Evolutionary conservation across 768 basidiomycete species (phyloP), one percentile per base, ranked within the genome.

Genomic region (Coprinopsis strossmayeri): DNA sequence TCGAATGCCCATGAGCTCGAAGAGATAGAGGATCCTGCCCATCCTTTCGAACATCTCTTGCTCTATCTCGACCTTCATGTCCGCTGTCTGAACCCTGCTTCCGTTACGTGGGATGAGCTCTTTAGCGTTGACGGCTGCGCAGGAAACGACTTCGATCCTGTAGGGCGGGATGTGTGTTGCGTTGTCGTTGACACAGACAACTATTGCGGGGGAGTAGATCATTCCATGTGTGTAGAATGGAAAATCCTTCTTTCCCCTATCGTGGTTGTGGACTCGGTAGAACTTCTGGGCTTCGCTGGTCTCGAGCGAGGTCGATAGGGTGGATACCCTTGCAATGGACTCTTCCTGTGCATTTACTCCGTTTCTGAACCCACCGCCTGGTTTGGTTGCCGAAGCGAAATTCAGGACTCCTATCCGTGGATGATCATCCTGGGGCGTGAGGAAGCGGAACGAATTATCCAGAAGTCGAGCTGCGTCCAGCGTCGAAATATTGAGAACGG

Each of bases 261-360:
- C 25, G 18, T 30, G 27, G 24, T 67, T 67, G 60, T 90, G 87
- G 17, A 79, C 59, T 2, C 62, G 64, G 60, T 91, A 87, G 65
- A 87, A 90, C 34, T 72, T 69, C 37, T 75, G 66, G 0, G 77
- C 81, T 3, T 68, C 69, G 13, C 63, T 60, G 9, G 81, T 77
- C 57, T 72, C 70, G 48, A 90, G 80, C 7, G 81, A 74, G 1
- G 74, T 67, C 54, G 82, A 86, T 4, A 91, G 65, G 3, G 82
- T 84, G 10, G 86, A 87, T 3, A 85, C 78, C 34, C 87, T 79
- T 10, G 87, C 86, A 56, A 91, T 76, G 30, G 81, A 82, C 61
- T 91, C 87, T 61, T 91, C 88, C 57, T 91, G 87, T 1, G 88
- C 87, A 50, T 81, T 78, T 0, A 84, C 78, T 13, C 87, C 88